Evolutionary conservation across 306 rosid genomes (phyloP).

Genomic region (Acmispon strigosus): DNA sequence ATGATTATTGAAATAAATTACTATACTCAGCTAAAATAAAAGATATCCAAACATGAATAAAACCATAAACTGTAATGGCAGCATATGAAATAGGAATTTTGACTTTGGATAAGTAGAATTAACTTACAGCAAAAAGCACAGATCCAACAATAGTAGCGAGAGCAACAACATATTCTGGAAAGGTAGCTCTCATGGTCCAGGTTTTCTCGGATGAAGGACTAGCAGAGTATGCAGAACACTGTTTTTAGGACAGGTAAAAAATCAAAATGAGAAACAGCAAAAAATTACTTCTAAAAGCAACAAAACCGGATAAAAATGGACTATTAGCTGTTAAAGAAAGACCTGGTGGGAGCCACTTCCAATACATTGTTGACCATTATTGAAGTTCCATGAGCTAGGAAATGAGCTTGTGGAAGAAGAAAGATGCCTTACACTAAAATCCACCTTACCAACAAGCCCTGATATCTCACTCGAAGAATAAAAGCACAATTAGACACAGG

Average conservation of each 20-base stretch:
- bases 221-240: conserved; percentile 84
- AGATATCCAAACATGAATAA: background rate
- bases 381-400: conserved; percentile 50
- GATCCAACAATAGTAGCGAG: conserved; percentile 97
- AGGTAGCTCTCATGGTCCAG: conserved; percentile 94
- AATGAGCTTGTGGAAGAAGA: conserved; percentile 66
- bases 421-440: conserved; percentile 90
- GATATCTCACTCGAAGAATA: conserved; percentile 3
- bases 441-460: conserved; percentile 92
- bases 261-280: conserved; percentile 4
- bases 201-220: conserved; percentile 81
- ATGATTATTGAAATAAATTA: background rate
- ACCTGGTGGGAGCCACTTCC: conserved; percentile 57
- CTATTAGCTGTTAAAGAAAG: conserved; percentile 3
- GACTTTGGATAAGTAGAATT: background rate
- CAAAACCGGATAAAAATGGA: background rate
- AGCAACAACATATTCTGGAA: conserved; percentile 98
- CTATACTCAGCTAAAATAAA: background rate
- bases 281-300: background rate
- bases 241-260: conserved; percentile 4
- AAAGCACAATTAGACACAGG: conserved; percentile 11
- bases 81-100: background rate
- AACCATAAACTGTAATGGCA: conserved; percentile 4
- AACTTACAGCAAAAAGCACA: conserved; percentile 87
- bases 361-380: conserved; percentile 57